These are phyloP conservation scores for Kandelia obovata DNA, from an alignment of 345 rosid species.

Conservation along the genomic window DNA sequence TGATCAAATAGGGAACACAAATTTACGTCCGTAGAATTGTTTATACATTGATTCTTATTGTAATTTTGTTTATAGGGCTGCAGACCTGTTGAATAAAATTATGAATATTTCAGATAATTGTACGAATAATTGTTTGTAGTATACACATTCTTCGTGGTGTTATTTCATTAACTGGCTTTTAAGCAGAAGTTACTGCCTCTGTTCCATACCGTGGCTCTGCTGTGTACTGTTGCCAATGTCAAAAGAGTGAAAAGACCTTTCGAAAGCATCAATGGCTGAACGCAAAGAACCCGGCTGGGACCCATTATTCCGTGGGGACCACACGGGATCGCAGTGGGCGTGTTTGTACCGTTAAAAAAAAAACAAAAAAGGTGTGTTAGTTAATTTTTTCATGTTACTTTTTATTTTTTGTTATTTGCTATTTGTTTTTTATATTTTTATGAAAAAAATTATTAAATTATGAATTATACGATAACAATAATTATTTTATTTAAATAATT, in stretches of 20 bases:
- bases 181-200: not conserved
- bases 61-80: slow-evolving; percentile 27
- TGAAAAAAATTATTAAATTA: too few relatives aligned
- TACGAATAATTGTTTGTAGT: slow-evolving; percentile 6
- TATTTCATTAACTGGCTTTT: not conserved
- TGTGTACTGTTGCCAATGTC: not conserved
- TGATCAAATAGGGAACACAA: slow-evolving; percentile 18
- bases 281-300: too few relatives aligned
- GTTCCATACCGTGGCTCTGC: not conserved
- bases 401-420: too few relatives aligned
- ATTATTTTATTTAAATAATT: too few relatives aligned
- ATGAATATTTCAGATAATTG: slow-evolving; percentile 16
- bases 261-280: too few relatives aligned
- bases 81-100: slow-evolving; percentile 10
- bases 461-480: too few relatives aligned
- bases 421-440: too few relatives aligned
- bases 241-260: not conserved
- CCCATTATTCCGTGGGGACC: too few relatives aligned
- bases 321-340: too few relatives aligned
- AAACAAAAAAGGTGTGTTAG: too few relatives aligned
- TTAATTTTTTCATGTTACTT: too few relatives aligned
- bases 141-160: not conserved
- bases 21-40: slow-evolving; percentile 24
- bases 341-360: too few relatives aligned
- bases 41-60: slow-evolving; percentile 22